Base-by-base conservation (phyloP, 441 rosid genomes). In the Populus hybrid region DNA sequence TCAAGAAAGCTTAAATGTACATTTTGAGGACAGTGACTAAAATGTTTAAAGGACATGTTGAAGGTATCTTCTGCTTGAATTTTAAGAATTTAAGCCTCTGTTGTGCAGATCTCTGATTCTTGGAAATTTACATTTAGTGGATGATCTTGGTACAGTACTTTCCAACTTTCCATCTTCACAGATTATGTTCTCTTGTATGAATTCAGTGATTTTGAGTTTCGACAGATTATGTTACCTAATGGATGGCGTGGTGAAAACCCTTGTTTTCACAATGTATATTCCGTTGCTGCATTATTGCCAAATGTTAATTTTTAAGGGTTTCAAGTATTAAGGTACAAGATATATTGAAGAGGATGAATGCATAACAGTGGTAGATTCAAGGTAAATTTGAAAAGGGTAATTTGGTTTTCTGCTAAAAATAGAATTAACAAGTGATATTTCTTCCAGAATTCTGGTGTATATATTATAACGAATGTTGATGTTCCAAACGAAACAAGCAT, bases 1-100 rank as follows among this genome's bases (percentile, higher is more conserved):
- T 33, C 40, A 73, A 82, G 74, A 74, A 63, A 63, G 79, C 71
- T 36, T 36, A 16, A 50, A 31, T 80, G 80, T 76, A 64, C 74
- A 73, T 61, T 79, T 50, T 73, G 26, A 50, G 23, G 64, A 35
- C 11, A n/a, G 35, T 26, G 20, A 12, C 12, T 28, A 61, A 61
- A 61, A 28, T 3, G 9, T 31, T 8, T 38, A 7, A 12, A 23
- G 56, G 42, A 16, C 33, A 29, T 23, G 64, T 23, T 23, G 21
- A 63, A 8, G 29, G 33, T 31, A 74, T 74, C 35, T 61, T 36
- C 36, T 24, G 23, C 76, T 72, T 50, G 64, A 29, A 23, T 59
- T 73, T 59, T 28, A 40, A 59, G 50, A 20, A 59, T 73, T 16
- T 21, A 40, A 65, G 18, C 53, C 63, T 73, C 40, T 59, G 53